Conservation (phyloP, 2,329 filamentous ascomycete genomes). For the Coniochaeta sp. region DNA sequence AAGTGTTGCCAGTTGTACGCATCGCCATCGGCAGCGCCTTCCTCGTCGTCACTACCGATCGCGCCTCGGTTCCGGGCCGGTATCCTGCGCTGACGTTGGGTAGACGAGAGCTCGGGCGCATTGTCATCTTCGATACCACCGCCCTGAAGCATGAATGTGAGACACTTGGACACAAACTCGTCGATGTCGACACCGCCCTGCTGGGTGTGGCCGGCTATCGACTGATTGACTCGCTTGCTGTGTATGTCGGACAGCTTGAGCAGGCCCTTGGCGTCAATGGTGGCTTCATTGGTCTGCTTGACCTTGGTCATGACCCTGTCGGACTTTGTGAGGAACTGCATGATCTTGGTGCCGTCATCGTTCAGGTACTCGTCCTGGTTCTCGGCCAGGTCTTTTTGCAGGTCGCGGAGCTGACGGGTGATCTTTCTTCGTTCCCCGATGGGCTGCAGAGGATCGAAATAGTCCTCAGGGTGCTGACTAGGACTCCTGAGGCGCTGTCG, state of each 20-base stretch:
- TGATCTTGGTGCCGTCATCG: conserved; percentile 55
- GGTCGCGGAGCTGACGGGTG: conserved; percentile 60
- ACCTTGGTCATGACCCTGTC: conserved; percentile 60
- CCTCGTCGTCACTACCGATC: conserved; percentile 48
- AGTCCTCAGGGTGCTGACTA: conserved; percentile 26
- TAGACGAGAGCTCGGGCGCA: conserved; percentile 40
- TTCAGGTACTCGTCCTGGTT: conserved; percentile 65
- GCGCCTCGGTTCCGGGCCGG: conserved; percentile 26
- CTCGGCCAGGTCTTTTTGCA: conserved; percentile 49
- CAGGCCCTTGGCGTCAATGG: conserved; percentile 80
- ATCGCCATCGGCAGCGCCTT: conserved; percentile 65
- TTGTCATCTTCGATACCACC: conserved; percentile 45
- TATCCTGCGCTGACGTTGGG: conserved; percentile 36
- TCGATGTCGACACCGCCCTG: conserved; percentile 74
- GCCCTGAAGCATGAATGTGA: conserved; percentile 74
- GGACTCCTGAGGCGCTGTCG: conserved; percentile 16
- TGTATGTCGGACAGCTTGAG: conserved; percentile 74
- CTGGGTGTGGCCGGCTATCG: conserved; percentile 64
- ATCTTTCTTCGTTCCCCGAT: conserved; percentile 64
- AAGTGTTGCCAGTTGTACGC: conserved; percentile 81
- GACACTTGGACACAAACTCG: conserved; percentile 85
- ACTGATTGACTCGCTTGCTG: conserved; percentile 66
- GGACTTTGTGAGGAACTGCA: conserved; percentile 57
- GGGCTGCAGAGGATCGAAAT: conserved; percentile 79
- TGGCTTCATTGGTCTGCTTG: conserved; percentile 84